A percentile compares a stretch with the other conserved stretches of the same genome.
Conservation (phyloP, 2,329 filamentous ascomycete species). For the Lachnellula subtilissima region DNA sequence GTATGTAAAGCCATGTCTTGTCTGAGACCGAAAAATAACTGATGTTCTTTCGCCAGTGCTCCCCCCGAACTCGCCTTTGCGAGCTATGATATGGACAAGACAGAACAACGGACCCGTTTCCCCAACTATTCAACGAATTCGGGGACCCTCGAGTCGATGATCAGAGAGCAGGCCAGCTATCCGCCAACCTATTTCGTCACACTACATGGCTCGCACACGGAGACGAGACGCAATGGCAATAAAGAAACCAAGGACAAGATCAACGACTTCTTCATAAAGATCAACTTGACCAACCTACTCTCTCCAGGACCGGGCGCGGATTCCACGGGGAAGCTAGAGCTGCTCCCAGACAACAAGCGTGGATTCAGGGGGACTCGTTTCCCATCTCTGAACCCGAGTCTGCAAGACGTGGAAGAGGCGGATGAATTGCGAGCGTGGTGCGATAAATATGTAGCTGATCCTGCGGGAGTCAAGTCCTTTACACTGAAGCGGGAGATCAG, state of each 20-base stretch:
- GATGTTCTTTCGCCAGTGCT: neutral
- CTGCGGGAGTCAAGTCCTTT: conserved; percentile 53
- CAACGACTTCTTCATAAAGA: conserved; percentile 54
- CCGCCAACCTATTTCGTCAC: conserved; percentile 27
- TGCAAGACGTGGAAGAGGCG: conserved; percentile 19
- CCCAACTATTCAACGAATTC: conserved; percentile 24
- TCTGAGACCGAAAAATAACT: neutral
- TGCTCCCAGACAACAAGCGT: conserved; percentile 54
- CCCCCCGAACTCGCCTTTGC: conserved; percentile 21
- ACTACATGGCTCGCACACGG: conserved; percentile 30
- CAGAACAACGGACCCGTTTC: conserved; percentile 25
- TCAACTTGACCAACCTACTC: conserved; percentile 57
- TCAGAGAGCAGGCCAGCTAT: conserved; percentile 25
- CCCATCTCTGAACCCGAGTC: conserved; percentile 44
- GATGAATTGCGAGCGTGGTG: conserved; percentile 48
- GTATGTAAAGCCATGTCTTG: neutral
- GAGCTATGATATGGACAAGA: conserved; percentile 18
- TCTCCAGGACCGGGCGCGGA: conserved; percentile 41
- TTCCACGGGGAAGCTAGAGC: conserved; percentile 39
- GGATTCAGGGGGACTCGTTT: conserved; percentile 61
- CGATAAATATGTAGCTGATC: conserved; percentile 58
- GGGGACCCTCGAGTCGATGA: conserved; percentile 22
- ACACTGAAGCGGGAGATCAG: conserved; percentile 46
- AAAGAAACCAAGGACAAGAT: conserved; percentile 46
- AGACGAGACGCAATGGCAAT: conserved; percentile 27